Evolutionary conservation across 2,329 filamentous ascomycete species (phyloP).

Genomic region (Aspergillus floridensis): DNA sequence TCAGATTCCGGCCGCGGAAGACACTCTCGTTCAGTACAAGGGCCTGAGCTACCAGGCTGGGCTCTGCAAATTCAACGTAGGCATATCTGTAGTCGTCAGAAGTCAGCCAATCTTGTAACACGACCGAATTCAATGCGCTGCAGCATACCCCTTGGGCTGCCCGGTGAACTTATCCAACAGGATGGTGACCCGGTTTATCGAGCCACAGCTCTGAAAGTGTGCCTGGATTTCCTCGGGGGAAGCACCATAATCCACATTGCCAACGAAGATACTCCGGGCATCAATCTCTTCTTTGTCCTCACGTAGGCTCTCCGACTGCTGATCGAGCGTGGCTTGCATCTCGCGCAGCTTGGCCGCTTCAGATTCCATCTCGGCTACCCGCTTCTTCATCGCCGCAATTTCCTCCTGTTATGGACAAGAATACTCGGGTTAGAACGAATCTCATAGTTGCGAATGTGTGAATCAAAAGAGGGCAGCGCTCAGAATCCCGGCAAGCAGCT

Average conservation of each 20-base stretch:
- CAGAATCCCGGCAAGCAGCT: conserved; percentile 1
- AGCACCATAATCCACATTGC: conserved; percentile 96
- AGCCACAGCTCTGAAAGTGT: conserved; percentile 95
- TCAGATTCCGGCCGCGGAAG: conserved; percentile 91
- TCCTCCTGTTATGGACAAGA: conserved; percentile 59
- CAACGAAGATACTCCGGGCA: conserved; percentile 92
- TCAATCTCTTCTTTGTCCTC: conserved; percentile 97
- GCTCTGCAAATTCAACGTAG: conserved; percentile 97
- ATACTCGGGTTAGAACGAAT: not conserved
- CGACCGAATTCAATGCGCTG: conserved; percentile 6
- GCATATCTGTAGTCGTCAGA: conserved; percentile 68
- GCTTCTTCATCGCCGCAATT: conserved; percentile 81
- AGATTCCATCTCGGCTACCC: conserved; percentile 86
- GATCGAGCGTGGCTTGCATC: conserved; percentile 82
- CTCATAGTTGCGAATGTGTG: not conserved
- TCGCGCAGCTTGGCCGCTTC: conserved; percentile 82
- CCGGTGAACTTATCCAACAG: conserved; percentile 97
- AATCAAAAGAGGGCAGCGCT: not conserved
- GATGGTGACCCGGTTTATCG: conserved; percentile 97
- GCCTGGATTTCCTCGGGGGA: conserved; percentile 97
- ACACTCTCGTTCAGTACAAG: conserved; percentile 94
- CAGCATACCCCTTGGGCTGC: conserved; percentile 92
- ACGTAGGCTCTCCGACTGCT: conserved; percentile 75
- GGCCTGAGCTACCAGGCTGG: conserved; percentile 86
- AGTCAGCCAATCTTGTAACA: conserved; percentile 19